A percentile compares a stretch with the other conserved stretches of the same genome.
These are phyloP conservation scores for Phytophthora ramorum DNA, from an alignment of 352 stramenopile species.

Conservation along the genomic window DNA sequence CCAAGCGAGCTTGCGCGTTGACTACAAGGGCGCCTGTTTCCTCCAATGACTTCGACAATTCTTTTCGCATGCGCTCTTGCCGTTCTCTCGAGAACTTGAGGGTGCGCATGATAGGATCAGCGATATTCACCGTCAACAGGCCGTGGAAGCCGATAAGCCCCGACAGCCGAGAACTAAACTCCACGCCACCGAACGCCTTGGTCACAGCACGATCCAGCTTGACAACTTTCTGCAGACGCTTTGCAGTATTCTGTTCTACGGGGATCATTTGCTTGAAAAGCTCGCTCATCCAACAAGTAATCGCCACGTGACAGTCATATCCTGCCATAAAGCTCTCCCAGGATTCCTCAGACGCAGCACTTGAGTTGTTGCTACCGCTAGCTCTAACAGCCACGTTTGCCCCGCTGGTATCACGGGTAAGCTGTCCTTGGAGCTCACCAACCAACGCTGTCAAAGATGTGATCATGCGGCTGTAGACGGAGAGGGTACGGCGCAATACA, in stretches of 20 bases:
- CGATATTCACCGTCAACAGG: conserved; percentile 47
- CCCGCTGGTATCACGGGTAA: conserved; percentile 3
- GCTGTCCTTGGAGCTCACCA: conserved; percentile 22
- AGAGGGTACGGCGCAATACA: conserved; percentile 29
- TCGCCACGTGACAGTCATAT: conserved; percentile 32
- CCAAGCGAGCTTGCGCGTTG: conserved; percentile 18
- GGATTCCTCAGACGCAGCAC: conserved; percentile 4
- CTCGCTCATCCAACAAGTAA: conserved; percentile 52
- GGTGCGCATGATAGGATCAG: conserved; percentile 58
- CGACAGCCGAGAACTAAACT: conserved; percentile 25
- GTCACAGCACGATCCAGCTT: conserved; percentile 10
- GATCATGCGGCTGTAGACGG: conserved; percentile 34
- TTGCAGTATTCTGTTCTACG: conserved; percentile 45
- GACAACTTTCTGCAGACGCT: conserved; percentile 38
- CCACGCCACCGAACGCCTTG: conserved; percentile 11
- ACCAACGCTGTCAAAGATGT: conserved; percentile 12
- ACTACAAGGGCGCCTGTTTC: conserved; percentile 38
- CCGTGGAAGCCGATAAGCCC: conserved; percentile 45
- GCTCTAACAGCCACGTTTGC: not conserved
- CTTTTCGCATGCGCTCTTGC: conserved; percentile 51
- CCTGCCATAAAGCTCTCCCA: conserved; percentile 11
- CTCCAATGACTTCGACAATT: conserved; percentile 43
- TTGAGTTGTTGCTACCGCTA: not conserved
- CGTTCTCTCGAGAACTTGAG: conserved; percentile 61
- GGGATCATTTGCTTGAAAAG: conserved; percentile 47